A percentile compares a stretch with the other conserved stretches of the same genome.
phyloP scores from a whole-genome alignment of 805 yeast species.

The Saturnispora besseyi region DNA sequence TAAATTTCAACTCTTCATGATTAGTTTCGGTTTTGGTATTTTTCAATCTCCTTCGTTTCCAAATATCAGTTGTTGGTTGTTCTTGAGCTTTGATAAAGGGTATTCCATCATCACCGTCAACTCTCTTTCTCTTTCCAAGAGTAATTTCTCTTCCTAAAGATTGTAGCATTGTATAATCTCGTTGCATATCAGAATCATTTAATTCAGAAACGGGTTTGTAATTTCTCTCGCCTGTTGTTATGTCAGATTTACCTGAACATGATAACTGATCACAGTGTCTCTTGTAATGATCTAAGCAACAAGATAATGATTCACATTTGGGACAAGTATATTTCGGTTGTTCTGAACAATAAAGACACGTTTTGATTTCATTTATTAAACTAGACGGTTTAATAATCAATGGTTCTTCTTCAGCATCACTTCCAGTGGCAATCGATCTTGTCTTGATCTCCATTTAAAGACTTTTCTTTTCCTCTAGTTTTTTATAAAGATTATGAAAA shows the following conservation, averaged over 20 bases:
- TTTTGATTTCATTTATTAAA: background rate
- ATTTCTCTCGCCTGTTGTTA: slow-evolving; percentile 26
- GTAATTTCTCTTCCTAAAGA: slow-evolving; percentile 50
- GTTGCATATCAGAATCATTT: slow-evolving; percentile 45
- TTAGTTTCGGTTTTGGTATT: slow-evolving; percentile 1
- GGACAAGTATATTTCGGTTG: slow-evolving; percentile 70
- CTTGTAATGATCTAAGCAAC: slow-evolving; percentile 64
- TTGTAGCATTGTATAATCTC: slow-evolving; percentile 75
- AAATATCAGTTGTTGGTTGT: slow-evolving; percentile 42
- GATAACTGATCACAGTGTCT: slow-evolving; percentile 52
- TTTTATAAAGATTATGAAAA: too few species aligned
- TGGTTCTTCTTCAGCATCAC: background rate
- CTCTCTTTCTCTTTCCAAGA: slow-evolving; percentile 41
- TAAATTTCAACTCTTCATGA: background rate
- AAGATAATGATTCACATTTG: slow-evolving; percentile 56
- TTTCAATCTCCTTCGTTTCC: slow-evolving; percentile 46
- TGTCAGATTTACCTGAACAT: slow-evolving; percentile 61
- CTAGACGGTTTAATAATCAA: background rate
- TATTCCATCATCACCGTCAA: slow-evolving; percentile 8
- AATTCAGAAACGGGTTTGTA: slow-evolving; percentile 46
- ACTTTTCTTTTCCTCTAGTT: background rate
- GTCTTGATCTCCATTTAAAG: slow-evolving; percentile 2
- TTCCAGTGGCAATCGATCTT: background rate
- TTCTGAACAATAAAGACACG: slow-evolving; percentile 28
- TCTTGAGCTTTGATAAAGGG: slow-evolving; percentile 15